phyloP scores from a whole-genome alignment of 2,329 filamentous ascomycete genomes.

The Colletotrichum somersetense region DNA sequence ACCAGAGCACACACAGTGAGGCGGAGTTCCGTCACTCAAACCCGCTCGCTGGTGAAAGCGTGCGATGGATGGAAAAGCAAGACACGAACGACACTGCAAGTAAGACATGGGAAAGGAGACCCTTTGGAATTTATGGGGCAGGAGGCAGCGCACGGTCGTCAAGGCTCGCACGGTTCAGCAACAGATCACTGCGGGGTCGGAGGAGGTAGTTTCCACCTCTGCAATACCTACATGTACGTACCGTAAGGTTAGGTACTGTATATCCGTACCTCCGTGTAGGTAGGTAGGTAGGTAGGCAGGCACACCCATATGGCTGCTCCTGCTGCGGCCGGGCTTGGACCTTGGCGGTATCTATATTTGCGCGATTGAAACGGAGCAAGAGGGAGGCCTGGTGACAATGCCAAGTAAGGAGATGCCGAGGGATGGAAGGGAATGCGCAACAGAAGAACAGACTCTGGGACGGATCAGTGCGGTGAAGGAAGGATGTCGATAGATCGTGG shows the following conservation, averaged over 20 bases:
- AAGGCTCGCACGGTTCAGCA: constrained; percentile 27
- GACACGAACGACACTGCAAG: neutral
- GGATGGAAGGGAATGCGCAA: neutral
- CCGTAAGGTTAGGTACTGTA: too few species aligned
- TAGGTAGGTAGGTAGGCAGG: too few species aligned
- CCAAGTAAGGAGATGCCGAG: too few species aligned
- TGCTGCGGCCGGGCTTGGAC: constrained; percentile 6
- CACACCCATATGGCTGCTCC: neutral
- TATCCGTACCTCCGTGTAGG: too few species aligned
- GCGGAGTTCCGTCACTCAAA: neutral
- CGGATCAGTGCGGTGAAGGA: neutral
- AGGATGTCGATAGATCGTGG: neutral
- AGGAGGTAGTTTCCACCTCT: neutral
- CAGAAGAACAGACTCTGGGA: neutral
- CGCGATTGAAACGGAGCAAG: neutral
- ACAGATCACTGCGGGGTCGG: constrained; percentile 23
- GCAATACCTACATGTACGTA: neutral
- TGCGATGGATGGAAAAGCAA: too few species aligned
- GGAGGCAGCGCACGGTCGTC: neutral
- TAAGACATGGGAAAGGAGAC: constrained; percentile 16
- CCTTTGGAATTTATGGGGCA: neutral
- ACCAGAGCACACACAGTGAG: neutral
- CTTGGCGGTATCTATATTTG: neutral
- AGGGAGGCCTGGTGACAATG: neutral
- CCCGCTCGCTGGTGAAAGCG: too few species aligned